Evolutionary conservation across 352 stramenopile species (phyloP), one percentile per base, ranked within the genome.

Genomic region (Globisporangium cederbergense): DNA sequence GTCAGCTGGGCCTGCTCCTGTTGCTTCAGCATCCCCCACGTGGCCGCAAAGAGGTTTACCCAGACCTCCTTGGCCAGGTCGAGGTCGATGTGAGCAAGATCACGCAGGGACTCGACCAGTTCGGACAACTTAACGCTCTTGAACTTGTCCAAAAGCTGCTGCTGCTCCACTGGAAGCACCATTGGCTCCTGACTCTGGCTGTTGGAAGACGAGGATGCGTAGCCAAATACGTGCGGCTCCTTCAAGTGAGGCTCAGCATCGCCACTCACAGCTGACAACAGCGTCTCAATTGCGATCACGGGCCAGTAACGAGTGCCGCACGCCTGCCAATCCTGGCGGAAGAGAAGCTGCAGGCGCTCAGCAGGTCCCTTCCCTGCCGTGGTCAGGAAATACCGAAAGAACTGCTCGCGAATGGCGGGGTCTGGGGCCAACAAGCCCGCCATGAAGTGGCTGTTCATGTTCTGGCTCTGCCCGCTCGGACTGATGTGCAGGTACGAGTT

Each of bases 321-420:
- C n/a, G 81, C 73, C 64, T 96, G 86, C 88, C 88, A 96, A 58
- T 96, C 88, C 53, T 95, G 86, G 4, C 86, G 81, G 4, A 96
- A 63, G 9, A 96, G 66, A 51, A 89, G 72, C 47, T 93, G 78
- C 30, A 96, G 55, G 28, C 83, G 71, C 7, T 73, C 69, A 28
- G 85, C 76, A 10, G 81, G 83, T 3, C 75, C 73, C 45, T 73
- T 61, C 16, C 60, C 78, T 16, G 72, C 71, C 13, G 52, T 72
- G 0, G 75, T 73, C 47, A 90, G 79, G 52, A 95, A 93, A 34
- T 88, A 79, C 8, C 64, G 58, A n/a, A 96, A 68, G 61, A 95
- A 96, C 49, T 90, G 75, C 7, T 82, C 72, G 22, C 88, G 84
- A 4, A 87, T 76, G 2, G 59, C 47, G 38, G 81, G 62, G 59